These are phyloP conservation scores for Leccinum aurantiacum DNA, from an alignment of 768 basidiomycete species.

Conservation along the genomic window DNA sequence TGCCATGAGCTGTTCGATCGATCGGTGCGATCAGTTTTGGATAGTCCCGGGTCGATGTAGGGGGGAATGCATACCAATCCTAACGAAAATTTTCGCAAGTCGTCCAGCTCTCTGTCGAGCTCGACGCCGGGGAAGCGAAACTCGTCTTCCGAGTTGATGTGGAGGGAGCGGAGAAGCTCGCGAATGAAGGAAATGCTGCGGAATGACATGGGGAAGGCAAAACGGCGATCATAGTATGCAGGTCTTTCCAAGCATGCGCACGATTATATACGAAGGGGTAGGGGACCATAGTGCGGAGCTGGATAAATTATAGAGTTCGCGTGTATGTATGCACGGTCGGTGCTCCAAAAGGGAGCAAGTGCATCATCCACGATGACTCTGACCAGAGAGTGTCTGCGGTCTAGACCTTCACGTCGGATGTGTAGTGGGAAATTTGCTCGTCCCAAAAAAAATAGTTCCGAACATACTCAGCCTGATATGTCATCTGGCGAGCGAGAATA, in stretches of 20 bases:
- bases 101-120: conserved; percentile 21
- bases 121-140: conserved; percentile 8
- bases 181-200: not conserved
- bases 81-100: conserved; percentile 23
- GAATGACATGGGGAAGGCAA: conserved; percentile 12
- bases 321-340: not conserved
- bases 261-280: conserved; percentile 11
- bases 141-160: conserved; percentile 1
- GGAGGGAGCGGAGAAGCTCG: not conserved
- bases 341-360: not conserved
- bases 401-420: conserved; percentile 10
- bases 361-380: not conserved
- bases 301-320: not conserved
- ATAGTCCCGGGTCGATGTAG: too few relatives aligned
- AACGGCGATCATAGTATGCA: not conserved
- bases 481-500: not conserved
- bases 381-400: not conserved
- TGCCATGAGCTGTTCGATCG: conserved; percentile 23
- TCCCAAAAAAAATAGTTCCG: conserved; percentile 1
- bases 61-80: conserved; percentile 18
- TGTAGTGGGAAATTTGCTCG: not conserved
- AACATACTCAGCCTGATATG: not conserved
- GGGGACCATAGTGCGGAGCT: not conserved
- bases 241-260: not conserved
- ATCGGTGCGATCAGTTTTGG: not conserved